Evolutionary conservation across 345 rosid species (phyloP).

Genomic region (Salix caprea): DNA sequence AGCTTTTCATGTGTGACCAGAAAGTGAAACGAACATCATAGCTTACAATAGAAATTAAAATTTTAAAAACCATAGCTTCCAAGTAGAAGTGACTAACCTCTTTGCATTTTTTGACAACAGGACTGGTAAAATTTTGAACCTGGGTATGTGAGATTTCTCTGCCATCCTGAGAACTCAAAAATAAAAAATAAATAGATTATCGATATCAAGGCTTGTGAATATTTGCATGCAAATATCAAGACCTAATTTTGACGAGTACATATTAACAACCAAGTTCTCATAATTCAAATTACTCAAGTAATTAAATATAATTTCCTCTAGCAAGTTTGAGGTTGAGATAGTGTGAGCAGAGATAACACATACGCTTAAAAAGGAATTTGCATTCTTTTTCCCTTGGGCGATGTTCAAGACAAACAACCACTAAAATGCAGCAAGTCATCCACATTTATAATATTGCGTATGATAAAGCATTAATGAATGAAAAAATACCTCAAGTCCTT

Average conservation of each 20-base stretch:
- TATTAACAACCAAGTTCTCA: neutral
- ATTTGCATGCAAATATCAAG: neutral
- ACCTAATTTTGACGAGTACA: neutral
- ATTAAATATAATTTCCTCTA: neutral
- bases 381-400: neutral
- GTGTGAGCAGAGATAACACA: neutral
- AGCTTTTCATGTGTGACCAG: neutral
- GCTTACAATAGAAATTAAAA: neutral
- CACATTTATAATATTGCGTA: neutral
- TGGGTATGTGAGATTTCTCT: slow-evolving; percentile 69
- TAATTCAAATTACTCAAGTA: neutral
- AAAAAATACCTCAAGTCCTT: slow-evolving; percentile 81
- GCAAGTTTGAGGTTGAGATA: neutral
- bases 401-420: neutral
- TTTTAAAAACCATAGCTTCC: neutral
- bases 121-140: slow-evolving; percentile 52
- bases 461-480: neutral
- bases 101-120: slow-evolving; percentile 69
- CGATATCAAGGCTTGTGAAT: slow-evolving; percentile 7
- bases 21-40: neutral
- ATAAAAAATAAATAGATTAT: slow-evolving; percentile 7
- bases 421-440: neutral
- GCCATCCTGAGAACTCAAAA: slow-evolving; percentile 56
- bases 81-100: slow-evolving; percentile 54
- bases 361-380: neutral